Percentiles rank a stretch among this genome's conserved stretches.
Conservation (phyloP, 176 grass and related monocot genomes). For the Miscanthus lutarioriparius region DNA sequence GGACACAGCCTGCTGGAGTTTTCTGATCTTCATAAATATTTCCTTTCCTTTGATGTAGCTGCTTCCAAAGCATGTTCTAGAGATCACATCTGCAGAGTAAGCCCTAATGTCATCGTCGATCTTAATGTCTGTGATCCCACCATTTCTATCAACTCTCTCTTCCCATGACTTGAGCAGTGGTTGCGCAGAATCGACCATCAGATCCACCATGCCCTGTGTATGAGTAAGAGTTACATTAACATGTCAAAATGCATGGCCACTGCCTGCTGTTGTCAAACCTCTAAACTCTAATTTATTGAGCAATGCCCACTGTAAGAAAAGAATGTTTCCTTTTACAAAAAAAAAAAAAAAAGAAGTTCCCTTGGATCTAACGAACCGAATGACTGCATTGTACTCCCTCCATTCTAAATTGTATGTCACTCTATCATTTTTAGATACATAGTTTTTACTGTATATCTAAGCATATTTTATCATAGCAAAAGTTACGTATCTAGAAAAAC, state of each 20-base stretch:
- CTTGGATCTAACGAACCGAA: background rate
- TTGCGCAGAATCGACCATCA: slow-evolving; percentile 88
- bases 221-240: background rate
- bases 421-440: background rate
- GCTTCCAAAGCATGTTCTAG: slow-evolving; percentile 89
- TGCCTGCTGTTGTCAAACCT: background rate
- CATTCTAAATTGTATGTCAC: background rate
- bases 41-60: slow-evolving; percentile 87
- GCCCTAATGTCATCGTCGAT: slow-evolving; percentile 86
- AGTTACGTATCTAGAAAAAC: background rate
- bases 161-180: slow-evolving; percentile 71
- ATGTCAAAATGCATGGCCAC: background rate
- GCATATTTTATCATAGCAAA: background rate
- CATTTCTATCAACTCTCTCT: slow-evolving; percentile 48
- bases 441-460: background rate
- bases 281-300: slow-evolving; percentile 9
- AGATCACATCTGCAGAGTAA: slow-evolving; percentile 93
- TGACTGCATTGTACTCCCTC: background rate
- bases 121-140: slow-evolving; percentile 64
- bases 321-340: background rate
- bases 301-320: background rate
- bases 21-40: slow-evolving; percentile 84
- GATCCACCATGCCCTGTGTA: slow-evolving; percentile 85
- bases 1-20: slow-evolving; percentile 78
- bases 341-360: background rate